Evolutionary conservation across 2,329 filamentous ascomycete species (phyloP), one percentile per base, ranked within the genome.

Genomic region (Exophiala sideris): DNA sequence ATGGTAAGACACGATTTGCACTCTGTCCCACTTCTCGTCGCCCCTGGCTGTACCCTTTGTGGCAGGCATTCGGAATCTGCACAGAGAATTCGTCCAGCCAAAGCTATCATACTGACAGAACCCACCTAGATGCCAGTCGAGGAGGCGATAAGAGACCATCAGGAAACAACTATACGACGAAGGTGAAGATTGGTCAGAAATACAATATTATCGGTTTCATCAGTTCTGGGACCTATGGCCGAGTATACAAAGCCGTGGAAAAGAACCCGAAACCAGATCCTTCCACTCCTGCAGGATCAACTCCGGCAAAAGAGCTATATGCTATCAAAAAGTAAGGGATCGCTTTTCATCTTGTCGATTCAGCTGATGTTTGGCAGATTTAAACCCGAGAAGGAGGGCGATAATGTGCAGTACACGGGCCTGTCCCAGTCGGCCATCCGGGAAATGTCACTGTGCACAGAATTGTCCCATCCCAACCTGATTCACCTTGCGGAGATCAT

Each of bases 361-460:
- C 24, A 11, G 53, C 61, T 66, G 58, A 65, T 51, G 33, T 35
- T 24, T 29, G 29, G 21, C 55, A 84, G 82, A 61, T 87, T 96
- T 82, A 96, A 96, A 77, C 91, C 91, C 6, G 94, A 99, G 73
- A 99, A 97, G 75, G 94, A 99, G 73, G 94, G 94, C 53, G 94
- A 99, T 71, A 83, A 88, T 65, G 78, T 96, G 44, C 88, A 95
- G 65, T 99, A 99, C 72, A 97, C 94, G 0, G 94, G 94, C 58
- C 95, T 99, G 61, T 97, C 94, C 0, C 94, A 99, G 71, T 96
- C 91, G 11, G 94, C 94, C 3, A 89, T 96, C 61, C 89, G 94
- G 49, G 94, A 99, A 72, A 99, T 99, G 91, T 90, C 92, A 12
- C 78, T 99, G 0, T 99, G 94, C 73, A 94, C 89, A 35, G 94